Evolutionary conservation across 1,139 yeast genomes (phyloP).

Genomic region (Yamadazyma dushanensis): DNA sequence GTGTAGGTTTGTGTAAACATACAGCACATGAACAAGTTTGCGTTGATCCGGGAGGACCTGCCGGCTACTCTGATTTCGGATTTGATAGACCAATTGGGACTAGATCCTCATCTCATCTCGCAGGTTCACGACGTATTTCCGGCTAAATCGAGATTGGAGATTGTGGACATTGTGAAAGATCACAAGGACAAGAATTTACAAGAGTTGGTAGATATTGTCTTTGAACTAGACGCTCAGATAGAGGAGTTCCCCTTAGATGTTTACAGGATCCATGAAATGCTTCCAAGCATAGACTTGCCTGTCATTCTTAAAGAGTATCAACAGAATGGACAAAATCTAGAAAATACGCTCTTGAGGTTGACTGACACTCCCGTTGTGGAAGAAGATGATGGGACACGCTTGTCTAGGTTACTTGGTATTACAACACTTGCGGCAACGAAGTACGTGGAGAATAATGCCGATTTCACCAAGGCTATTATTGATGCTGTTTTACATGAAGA

Average conservation of each 20-base stretch:
- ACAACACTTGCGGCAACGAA: background rate
- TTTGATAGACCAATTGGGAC: background rate
- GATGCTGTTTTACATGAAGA: conserved; percentile 26
- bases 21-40: too few relatives aligned
- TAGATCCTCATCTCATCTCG: conserved; percentile 1
- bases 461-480: conserved; percentile 25
- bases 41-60: too few relatives aligned
- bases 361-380: background rate
- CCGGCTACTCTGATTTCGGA: background rate
- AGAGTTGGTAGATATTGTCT: conserved; percentile 9
- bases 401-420: background rate
- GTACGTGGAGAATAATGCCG: conserved; percentile 16
- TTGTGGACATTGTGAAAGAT: conserved; percentile 2
- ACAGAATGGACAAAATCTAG: conserved; percentile 3
- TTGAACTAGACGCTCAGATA: background rate
- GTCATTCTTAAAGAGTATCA: conserved; percentile 5
- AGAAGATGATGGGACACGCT: background rate
- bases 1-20: too few relatives aligned
- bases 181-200: conserved; percentile 6
- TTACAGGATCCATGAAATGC: conserved; percentile 12
- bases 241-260: conserved; percentile 12
- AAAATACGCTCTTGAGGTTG: conserved; percentile 5
- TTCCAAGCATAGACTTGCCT: conserved; percentile 8
- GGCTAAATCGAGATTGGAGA: conserved; percentile 1
- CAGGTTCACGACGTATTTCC: conserved; percentile 8